Evolutionary conservation across 192 early-diverging fungal species (phyloP).

Genomic region (Backusella parvicylindrica): DNA sequence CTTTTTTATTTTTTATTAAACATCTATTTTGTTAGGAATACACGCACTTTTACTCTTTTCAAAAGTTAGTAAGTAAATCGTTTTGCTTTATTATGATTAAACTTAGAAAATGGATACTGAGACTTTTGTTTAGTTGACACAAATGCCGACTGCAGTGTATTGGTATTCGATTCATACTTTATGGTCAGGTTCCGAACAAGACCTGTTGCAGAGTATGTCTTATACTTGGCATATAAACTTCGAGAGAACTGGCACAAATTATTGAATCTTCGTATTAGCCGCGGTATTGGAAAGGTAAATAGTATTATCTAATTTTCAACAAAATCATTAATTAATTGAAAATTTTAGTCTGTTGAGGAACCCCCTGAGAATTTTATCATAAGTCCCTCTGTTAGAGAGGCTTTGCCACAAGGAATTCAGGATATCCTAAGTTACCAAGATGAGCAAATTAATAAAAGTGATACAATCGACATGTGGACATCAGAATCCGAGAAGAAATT

Average conservation of each 20-base stretch:
- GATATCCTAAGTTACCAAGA: slow-evolving; percentile 22
- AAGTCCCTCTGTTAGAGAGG: not conserved
- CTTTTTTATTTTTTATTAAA: not conserved
- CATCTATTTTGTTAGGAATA: slow-evolving; percentile 27
- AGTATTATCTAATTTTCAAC: not conserved
- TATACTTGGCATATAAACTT: slow-evolving; percentile 48
- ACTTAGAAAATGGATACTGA: not conserved
- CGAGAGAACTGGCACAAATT: slow-evolving; percentile 45
- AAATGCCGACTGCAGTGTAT: slow-evolving; percentile 46
- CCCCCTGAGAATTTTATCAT: not conserved
- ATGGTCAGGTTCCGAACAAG: slow-evolving; percentile 44
- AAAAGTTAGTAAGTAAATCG: slow-evolving; percentile 41
- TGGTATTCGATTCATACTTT: slow-evolving; percentile 59
- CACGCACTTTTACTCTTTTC: slow-evolving; percentile 57
- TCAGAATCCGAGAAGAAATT: slow-evolving; percentile 7
- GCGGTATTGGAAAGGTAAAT: slow-evolving; percentile 21
- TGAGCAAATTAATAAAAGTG: not conserved
- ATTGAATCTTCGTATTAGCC: slow-evolving; percentile 32
- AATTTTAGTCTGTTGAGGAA: not conserved
- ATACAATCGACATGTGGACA: slow-evolving; percentile 17
- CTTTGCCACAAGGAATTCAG: slow-evolving; percentile 23
- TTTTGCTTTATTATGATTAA: not conserved
- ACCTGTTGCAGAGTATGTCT: slow-evolving; percentile 34
- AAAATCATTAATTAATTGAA: not conserved
- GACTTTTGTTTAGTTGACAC: slow-evolving; percentile 47